Evolutionary conservation across 257 asterid genomes (phyloP), one percentile per base, ranked within the genome.

Genomic region (Gardenia jasminoides): DNA sequence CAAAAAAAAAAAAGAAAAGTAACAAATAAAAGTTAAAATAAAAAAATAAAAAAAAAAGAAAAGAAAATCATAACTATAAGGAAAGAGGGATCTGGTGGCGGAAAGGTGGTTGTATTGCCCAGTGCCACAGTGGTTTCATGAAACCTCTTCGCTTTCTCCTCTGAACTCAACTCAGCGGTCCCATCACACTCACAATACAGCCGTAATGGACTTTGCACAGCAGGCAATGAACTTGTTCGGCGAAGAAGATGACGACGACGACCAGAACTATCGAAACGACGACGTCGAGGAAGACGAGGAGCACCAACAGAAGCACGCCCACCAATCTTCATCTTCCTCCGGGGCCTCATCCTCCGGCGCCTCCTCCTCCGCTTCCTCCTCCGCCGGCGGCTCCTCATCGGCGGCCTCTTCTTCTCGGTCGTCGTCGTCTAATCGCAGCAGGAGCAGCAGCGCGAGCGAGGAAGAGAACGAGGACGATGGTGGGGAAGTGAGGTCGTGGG

Each of bases 161-260:
- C 3, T 24, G 70, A 26, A 65, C 46, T 67, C 4, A 31, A 67
- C n/a, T 26, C 46, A 33, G n/a, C n/a, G n/a, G n/a, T n/a, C n/a
- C n/a, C n/a, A n/a, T n/a, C n/a, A n/a, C 46, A 65, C 15, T 67
- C 7, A 41, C 10, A 65, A 10, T 22, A 3, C 31, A 20, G 10
- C 8, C 74, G 33, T 0, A 33, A 46, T 89, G 96, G 91, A 91
- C 89, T 84, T 87, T 54, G 93, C 91, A 6, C 89, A 82, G 90
- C 93, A 90, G 84, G 85, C 92, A 47, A 80, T 84, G 71, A 84
- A 83, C 84, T 84, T 92, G 44, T 89, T 90, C 78, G 97, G 97
- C 44, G 94, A 87, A 65, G 89, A 86, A 48, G 92, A 90, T 4
- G 90, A 84, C 33, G 91, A 85, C 30, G 86, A 78, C 72, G 82